Evolutionary conservation across 2,329 filamentous ascomycete genomes (phyloP).

Genomic region (Grosmannia clavigera): DNA sequence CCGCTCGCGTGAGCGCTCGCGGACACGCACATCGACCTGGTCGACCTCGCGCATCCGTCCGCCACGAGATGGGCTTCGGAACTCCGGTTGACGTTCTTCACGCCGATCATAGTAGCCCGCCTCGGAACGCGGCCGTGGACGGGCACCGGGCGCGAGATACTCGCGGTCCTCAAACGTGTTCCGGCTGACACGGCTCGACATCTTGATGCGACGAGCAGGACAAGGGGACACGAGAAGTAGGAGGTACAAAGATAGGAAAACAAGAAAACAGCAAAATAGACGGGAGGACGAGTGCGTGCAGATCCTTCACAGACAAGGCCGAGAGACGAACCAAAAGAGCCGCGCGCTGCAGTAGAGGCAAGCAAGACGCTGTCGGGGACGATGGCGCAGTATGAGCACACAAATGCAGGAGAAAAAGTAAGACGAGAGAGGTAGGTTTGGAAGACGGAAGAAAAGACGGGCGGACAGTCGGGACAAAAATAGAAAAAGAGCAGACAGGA

Average conservation of each 20-base stretch:
- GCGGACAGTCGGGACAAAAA: neutral
- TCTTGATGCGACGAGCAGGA: neutral
- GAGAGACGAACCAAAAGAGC: neutral
- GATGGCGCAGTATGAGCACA: neutral
- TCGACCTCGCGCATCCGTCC: neutral
- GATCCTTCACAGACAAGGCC: neutral
- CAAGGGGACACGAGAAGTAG: neutral
- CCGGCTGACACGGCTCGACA: constrained; percentile 7
- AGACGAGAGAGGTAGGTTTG: neutral
- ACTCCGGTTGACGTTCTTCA: neutral
- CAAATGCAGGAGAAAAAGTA: neutral
- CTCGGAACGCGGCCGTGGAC: constrained; percentile 1
- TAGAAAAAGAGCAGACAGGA: neutral
- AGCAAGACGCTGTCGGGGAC: neutral
- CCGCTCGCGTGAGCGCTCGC: constrained; percentile 29
- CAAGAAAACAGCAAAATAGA: neutral
- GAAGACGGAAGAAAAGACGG: neutral
- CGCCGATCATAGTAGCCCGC: neutral
- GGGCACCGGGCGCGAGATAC: neutral
- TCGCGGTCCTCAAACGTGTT: constrained; percentile 9
- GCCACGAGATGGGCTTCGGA: no score
- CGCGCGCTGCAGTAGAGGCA: neutral
- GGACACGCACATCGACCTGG: constrained; percentile 17
- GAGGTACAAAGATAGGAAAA: neutral
- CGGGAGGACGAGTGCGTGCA: neutral